These are phyloP conservation scores for Harringtonia aguacate DNA, from an alignment of 2,329 filamentous ascomycete species.

Conservation along the genomic window DNA sequence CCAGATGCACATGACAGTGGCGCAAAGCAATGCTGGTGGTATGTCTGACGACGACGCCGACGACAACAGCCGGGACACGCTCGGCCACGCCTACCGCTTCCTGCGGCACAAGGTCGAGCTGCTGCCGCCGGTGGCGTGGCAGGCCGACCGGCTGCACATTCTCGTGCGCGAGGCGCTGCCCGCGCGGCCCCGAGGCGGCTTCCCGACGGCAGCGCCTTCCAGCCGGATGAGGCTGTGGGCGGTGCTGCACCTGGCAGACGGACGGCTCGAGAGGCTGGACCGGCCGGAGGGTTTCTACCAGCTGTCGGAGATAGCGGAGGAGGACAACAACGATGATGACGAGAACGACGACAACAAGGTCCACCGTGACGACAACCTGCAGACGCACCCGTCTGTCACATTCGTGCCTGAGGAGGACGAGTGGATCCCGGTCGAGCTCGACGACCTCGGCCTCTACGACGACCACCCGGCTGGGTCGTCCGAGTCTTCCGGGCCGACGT, in stretches of 20 bases:
- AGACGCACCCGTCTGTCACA: conserved; percentile 1
- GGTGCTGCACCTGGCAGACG: conserved; percentile 25
- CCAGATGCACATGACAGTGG: conserved; percentile 48
- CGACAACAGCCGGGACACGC: conserved; percentile 32
- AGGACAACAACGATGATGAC: not conserved
- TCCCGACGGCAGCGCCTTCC: no score
- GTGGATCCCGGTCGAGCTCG: conserved; percentile 4
- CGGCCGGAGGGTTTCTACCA: conserved; percentile 15
- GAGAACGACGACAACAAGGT: not conserved
- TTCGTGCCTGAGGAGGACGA: conserved; percentile 6
- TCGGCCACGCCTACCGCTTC: conserved; percentile 34
- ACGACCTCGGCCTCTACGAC: conserved; percentile 5
- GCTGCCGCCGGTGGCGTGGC: conserved; percentile 38
- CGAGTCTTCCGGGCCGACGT: conserved; percentile 5
- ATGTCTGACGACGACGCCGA: not conserved
- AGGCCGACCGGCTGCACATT: conserved; percentile 36
- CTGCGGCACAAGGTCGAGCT: conserved; percentile 40
- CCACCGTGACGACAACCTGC: conserved; percentile 4
- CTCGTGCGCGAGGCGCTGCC: conserved; percentile 35
- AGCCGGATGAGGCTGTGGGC: conserved; percentile 49
- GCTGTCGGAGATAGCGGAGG: not conserved
- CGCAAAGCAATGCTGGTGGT: conserved; percentile 46
- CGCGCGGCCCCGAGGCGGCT: conserved; percentile 15
- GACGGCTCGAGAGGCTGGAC: conserved; percentile 14
- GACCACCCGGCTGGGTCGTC: not conserved